Evolutionary conservation across 1,139 yeast species (phyloP).

Genomic region (Candida dubliniensis): DNA sequence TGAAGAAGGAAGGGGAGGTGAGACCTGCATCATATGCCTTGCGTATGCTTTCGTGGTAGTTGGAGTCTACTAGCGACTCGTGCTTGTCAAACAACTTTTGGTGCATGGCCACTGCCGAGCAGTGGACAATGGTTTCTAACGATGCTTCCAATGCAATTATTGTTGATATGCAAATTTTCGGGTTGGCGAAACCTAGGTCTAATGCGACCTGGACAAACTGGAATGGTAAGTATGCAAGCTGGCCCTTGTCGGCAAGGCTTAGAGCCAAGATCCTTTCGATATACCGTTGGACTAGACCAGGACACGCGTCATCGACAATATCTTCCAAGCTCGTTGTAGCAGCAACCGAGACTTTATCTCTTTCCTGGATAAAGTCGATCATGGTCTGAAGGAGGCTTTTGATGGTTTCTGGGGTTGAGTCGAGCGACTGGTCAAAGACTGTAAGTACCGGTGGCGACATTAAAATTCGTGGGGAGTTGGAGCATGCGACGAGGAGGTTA

Average conservation of each 20-base stretch:
- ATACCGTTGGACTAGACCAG: constrained; percentile 69
- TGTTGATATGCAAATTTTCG: constrained; percentile 66
- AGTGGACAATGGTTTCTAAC: constrained; percentile 38
- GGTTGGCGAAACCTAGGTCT: constrained; percentile 70
- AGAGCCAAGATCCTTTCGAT: constrained; percentile 46
- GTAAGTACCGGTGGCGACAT: constrained; percentile 52
- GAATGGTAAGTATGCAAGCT: constrained; percentile 48
- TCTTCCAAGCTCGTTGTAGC: not conserved
- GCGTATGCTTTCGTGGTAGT: constrained; percentile 64
- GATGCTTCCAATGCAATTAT: constrained; percentile 70
- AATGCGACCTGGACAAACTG: constrained; percentile 56
- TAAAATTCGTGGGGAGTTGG: constrained; percentile 62
- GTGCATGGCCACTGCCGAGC: constrained; percentile 54
- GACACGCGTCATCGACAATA: constrained; percentile 65
- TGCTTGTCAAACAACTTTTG: constrained; percentile 58
- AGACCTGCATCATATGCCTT: constrained; percentile 50
- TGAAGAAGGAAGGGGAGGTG: constrained; percentile 23
- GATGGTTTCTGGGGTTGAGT: constrained; percentile 25
- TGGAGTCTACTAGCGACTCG: constrained; percentile 67
- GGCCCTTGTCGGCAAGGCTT: constrained; percentile 47
- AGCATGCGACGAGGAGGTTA: constrained; percentile 58
- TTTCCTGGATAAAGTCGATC: constrained; percentile 55
- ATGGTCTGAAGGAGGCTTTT: constrained; percentile 56
- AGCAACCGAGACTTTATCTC: constrained; percentile 17
- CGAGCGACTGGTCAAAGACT: constrained; percentile 54